A percentile compares a stretch with the other conserved stretches of the same genome.
phyloP scores from a whole-genome alignment of 345 rosid species.

The Carallia brachiata region DNA sequence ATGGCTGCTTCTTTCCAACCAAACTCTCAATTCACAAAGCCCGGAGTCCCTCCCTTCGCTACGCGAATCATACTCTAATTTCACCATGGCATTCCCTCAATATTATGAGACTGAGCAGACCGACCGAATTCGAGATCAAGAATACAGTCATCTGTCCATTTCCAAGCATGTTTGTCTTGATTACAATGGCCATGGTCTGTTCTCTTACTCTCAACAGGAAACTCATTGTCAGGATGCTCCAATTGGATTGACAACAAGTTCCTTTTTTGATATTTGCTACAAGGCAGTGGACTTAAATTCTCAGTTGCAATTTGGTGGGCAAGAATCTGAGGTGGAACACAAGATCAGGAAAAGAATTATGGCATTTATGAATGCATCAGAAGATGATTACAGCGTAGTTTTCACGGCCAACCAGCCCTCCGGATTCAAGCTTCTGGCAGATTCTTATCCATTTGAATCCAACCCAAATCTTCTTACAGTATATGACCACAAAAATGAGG shows the following conservation, averaged over 20 bases:
- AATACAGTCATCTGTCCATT: slow-evolving; percentile 59
- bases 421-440: slow-evolving; percentile 77
- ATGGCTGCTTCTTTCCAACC: slow-evolving; percentile 45
- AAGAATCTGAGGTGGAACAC: slow-evolving; percentile 49
- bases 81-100: slow-evolving; percentile 48
- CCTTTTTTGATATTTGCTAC: slow-evolving; percentile 45
- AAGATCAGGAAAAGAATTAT: slow-evolving; percentile 49
- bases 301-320: slow-evolving; percentile 34
- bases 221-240: neutral
- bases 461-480: slow-evolving; percentile 59
- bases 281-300: slow-evolving; percentile 44
- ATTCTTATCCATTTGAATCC: slow-evolving; percentile 57
- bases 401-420: slow-evolving; percentile 68
- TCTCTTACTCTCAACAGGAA: slow-evolving; percentile 59
- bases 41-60: slow-evolving; percentile 82
- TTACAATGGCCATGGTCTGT: slow-evolving; percentile 67
- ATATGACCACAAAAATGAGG: slow-evolving; percentile 74
- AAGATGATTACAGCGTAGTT: slow-evolving; percentile 61
- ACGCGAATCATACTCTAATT: slow-evolving; percentile 47
- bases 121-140: slow-evolving; percentile 57
- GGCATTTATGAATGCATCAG: slow-evolving; percentile 73
- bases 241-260: slow-evolving; percentile 27
- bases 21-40: slow-evolving; percentile 54
- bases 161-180: slow-evolving; percentile 57
- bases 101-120: slow-evolving; percentile 49